A percentile compares a stretch with the other conserved stretches of the same genome.
phyloP scores from a whole-genome alignment of 805 yeast species.

The Metschnikowia proteae region DNA sequence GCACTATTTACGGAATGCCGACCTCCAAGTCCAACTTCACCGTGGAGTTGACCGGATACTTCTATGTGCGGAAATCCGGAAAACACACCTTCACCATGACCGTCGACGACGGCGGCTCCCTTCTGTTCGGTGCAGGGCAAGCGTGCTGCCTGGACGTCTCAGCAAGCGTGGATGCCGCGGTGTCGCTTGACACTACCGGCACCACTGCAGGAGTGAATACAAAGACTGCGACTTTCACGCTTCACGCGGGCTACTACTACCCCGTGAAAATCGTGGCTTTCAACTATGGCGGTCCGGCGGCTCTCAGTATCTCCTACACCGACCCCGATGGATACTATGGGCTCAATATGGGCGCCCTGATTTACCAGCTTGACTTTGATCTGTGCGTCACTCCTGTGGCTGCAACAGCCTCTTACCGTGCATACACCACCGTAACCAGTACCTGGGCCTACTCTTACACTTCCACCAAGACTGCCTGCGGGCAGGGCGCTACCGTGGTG shows the following conservation, averaged over 20 bases:
- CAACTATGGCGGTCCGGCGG: constrained; percentile 9
- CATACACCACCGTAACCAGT: constrained; percentile 7
- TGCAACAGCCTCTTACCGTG: constrained; percentile 1
- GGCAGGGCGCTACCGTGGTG: too few species aligned
- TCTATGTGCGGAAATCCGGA: neutral
- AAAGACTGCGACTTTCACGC: neutral
- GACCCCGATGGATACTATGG: constrained; percentile 6
- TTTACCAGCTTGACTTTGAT: constrained; percentile 7
- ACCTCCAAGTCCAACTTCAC: neutral
- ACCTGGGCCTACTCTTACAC: constrained; percentile 11
- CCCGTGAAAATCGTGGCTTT: constrained; percentile 11
- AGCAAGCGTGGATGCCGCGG: neutral
- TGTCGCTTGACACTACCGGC: neutral
- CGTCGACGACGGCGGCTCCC: neutral
- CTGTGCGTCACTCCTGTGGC: constrained; percentile 1
- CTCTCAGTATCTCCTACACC: constrained; percentile 2
- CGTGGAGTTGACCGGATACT: neutral
- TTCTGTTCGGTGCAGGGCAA: neutral
- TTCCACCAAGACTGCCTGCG: neutral
- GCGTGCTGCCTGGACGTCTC: constrained; percentile 7
- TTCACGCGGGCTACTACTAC: constrained; percentile 8
- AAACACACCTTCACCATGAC: neutral
- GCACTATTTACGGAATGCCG: neutral
- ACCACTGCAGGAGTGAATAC: neutral
- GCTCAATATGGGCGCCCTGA: constrained; percentile 4